Evolutionary conservation across 2,329 filamentous ascomycete genomes (phyloP), one percentile per base, ranked within the genome.

Genomic region (Penicillium occitanis): DNA sequence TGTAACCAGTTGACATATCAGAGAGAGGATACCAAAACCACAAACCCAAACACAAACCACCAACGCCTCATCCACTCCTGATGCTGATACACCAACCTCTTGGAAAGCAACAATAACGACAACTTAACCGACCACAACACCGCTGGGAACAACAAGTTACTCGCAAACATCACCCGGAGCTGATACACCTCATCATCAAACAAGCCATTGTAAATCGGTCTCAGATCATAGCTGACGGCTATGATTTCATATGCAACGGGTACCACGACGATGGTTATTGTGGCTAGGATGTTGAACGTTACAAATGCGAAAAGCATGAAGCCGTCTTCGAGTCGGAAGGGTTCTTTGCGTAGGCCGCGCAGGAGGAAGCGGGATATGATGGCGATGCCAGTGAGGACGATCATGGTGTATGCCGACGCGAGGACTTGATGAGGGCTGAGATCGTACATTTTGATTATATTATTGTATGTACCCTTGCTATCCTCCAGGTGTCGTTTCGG

Each of bases 71-170:
- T 76, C 3, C 71, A 40, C 11, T 53, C 66, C 3, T 68, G 70
- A 11, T 78, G 70, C 5, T 76, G 76, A 13, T 66, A 67, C 62
- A 80, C 66, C 25, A 81, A 67, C 22, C 75, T 74, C 51, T 75
- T 76, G 66, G 80, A 81, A 57, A 81, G 72, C 8, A 74, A 71
- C 59, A 81, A 70, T 50, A 81, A 70, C 3, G 76, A 77, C 14
- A 79, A 74, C 66, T 82, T 81, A 53, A 80, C 75, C 30, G 76
- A 71, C 77, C 77, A 81, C 10, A 81, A 71, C 22, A 74, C 74
- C 14, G 74, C 68, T 73, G 78, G 80, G 61, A 79, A 75, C 19
- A 77, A 70, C 44, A 79, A 72, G 6, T 74, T 75, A n/a, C 74
- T 76, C 10, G 75, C 73, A 67, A 79, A 80, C 67, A 79, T 77